Base-by-base conservation (phyloP, 768 basidiomycete genomes). In the Pilatotrama ljubarskyi region DNA sequence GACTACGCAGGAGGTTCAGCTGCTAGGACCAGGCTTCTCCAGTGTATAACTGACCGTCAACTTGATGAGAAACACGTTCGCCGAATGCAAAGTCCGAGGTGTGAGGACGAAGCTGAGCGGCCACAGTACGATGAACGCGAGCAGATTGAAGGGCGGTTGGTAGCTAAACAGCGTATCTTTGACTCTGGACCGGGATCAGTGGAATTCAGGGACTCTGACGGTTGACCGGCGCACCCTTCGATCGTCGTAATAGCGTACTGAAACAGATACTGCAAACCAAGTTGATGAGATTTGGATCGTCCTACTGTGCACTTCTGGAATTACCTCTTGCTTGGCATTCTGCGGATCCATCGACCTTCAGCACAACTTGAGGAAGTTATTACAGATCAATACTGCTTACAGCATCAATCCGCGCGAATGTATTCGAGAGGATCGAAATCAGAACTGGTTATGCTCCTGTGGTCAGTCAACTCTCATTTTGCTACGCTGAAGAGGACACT, bases 131-230 rank as follows among this genome's bases (percentile, higher is more conserved):
- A 85, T 57, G 70, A 94, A 87, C 1, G 95, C 95, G 18, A 91
- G 75, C 18, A 93, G 76, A 67, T 92, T 93, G 81, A 93, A 93
- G 1, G 94, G 94, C 1, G 91, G 92, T 64, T 94, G 91, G 67
- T 97, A 96, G 47, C 89, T 93, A 76, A 95, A 93, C 17, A 97
- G 77, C 0, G 91, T 91, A 70, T 95, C 93, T 70, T 94, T 94
- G 69, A 94, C 90, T 22, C 93, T 91, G 62, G 11, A 40, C 51
- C n/a, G 64, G 64, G 42, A 47, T 63, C n/a, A 25, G 20, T 26
- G 60, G 37, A 5, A 41, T 13, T 14, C 37, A 38, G 15, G 9
- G 46, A 32, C 15, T 36, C 17, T 18, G 24, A 6, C 22, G 35
- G 32, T 42, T 4, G 22, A 3, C 13, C 44, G 18, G 62, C 77